Percentiles rank a stretch among this genome's conserved stretches.
phyloP scores from a whole-genome alignment of 805 yeast genomes.

The Saturnispora hagleri region DNA sequence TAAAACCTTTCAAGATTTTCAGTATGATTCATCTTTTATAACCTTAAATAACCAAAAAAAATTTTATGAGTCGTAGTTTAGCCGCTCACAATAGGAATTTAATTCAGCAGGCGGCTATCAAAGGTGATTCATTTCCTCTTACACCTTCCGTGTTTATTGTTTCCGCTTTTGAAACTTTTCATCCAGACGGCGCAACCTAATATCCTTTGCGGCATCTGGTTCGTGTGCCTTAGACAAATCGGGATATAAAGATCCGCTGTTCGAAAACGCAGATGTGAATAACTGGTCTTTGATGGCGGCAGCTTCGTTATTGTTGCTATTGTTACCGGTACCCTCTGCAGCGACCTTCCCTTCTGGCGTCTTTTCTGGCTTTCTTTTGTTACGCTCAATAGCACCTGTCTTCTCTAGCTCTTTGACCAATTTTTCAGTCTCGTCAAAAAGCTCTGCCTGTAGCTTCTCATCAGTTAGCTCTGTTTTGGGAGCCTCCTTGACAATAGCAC shows the following conservation, averaged over 20 bases:
- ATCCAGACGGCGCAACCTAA: constrained; percentile 19
- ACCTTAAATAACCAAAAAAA: not conserved
- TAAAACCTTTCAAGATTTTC: not conserved
- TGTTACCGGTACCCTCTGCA: not conserved
- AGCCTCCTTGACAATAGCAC: constrained; percentile 41
- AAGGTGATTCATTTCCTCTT: not conserved
- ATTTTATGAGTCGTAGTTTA: not conserved
- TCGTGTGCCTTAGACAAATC: constrained; percentile 5
- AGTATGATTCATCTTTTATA: not conserved
- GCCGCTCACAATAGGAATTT: not conserved
- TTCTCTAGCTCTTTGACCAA: constrained; percentile 56
- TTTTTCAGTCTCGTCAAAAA: constrained; percentile 54
- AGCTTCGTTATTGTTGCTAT: not conserved
- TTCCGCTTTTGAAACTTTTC: constrained; percentile 14
- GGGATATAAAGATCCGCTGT: constrained; percentile 10
- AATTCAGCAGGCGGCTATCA: not conserved
- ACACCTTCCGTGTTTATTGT: not conserved
- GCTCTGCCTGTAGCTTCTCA: constrained; percentile 50
- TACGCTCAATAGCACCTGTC: constrained; percentile 59
- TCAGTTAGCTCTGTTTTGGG: constrained; percentile 52
- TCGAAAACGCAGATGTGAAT: constrained; percentile 20
- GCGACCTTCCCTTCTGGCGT: constrained; percentile 2
- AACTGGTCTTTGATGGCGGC: constrained; percentile 14
- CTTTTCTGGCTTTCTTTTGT: constrained; percentile 21
- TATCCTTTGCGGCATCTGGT: constrained; percentile 12